These are phyloP conservation scores for Kwoniella sp. DNA, from an alignment of 768 basidiomycete genomes.

Conservation along the genomic window DNA sequence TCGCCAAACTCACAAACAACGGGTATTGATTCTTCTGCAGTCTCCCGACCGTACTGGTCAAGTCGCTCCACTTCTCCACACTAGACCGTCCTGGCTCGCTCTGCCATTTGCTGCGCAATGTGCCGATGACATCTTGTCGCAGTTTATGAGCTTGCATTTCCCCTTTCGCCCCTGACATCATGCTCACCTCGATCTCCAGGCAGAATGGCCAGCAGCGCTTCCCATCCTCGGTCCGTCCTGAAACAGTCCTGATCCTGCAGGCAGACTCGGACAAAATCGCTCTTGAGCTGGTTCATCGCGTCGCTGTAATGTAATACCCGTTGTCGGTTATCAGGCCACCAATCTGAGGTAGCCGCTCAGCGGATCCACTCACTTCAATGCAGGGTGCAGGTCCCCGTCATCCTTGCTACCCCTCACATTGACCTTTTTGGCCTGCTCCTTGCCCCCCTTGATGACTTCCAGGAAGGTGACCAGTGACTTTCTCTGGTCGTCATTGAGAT, in stretches of 20 bases:
- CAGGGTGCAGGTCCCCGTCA: constrained; percentile 62
- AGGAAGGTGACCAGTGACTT: constrained; percentile 80
- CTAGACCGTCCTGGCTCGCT: constrained; percentile 58
- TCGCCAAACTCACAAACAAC: constrained; percentile 20
- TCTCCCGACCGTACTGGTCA: constrained; percentile 43
- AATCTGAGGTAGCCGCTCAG: too few relatives aligned
- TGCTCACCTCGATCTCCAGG: constrained; percentile 57
- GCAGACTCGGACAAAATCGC: constrained; percentile 63
- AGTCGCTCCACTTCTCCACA: constrained; percentile 67
- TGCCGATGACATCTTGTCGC: constrained; percentile 51
- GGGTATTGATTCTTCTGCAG: constrained; percentile 17
- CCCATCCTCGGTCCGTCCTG: constrained; percentile 63
- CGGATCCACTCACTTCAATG: constrained; percentile 62
- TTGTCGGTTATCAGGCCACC: too few relatives aligned
- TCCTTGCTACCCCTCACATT: constrained; percentile 59
- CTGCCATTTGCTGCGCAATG: constrained; percentile 62
- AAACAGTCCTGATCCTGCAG: constrained; percentile 84
- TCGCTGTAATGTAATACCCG: too few relatives aligned
- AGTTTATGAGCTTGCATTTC: background rate
- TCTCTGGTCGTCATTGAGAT: constrained; percentile 84
- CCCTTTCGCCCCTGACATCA: background rate
- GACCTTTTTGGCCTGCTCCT: constrained; percentile 75
- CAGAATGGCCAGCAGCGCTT: constrained; percentile 67
- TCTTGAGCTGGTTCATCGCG: constrained; percentile 57
- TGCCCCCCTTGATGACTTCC: constrained; percentile 74